phyloP scores from a whole-genome alignment of 331 rosid species.

The Phaseolus coccineus region DNA sequence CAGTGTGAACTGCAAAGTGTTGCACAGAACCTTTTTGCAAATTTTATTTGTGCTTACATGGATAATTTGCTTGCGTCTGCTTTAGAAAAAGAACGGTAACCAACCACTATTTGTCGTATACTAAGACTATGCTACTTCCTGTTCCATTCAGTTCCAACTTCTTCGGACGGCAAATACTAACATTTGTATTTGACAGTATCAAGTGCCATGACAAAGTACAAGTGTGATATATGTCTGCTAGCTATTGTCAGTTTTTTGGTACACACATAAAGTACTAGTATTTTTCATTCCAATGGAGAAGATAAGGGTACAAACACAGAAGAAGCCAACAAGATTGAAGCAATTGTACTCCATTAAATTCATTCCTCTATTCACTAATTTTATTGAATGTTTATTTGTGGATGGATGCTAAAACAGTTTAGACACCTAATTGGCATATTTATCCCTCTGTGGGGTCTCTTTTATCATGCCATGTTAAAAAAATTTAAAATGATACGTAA shows the following conservation, averaged over 20 bases:
- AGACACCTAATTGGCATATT: too few species aligned
- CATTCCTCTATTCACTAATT: too few species aligned
- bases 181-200: not conserved
- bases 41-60: not conserved
- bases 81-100: slow-evolving; percentile 32
- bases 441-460: too few species aligned
- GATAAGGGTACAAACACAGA: slow-evolving; percentile 33
- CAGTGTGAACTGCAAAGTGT: slow-evolving; percentile 11
- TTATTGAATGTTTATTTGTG: too few species aligned
- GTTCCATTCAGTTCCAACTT: slow-evolving; percentile 37
- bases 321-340: slow-evolving; percentile 34
- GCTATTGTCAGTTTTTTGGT: not conserved
- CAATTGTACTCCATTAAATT: not conserved
- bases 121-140: not conserved
- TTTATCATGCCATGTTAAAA: too few species aligned
- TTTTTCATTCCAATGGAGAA: slow-evolving; percentile 1
- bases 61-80: slow-evolving; percentile 26
- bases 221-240: not conserved
- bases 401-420: too few species aligned
- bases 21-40: slow-evolving; percentile 15
- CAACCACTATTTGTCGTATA: slow-evolving; percentile 21
- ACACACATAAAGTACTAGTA: not conserved
- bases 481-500: too few species aligned
- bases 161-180: slow-evolving; percentile 38
- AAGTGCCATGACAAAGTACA: not conserved